Evolutionary conservation across 1,284 basidiomycete genomes (phyloP), one percentile per base, ranked within the genome.

Genomic region (Apiotrichum akiyoshidainum): DNA sequence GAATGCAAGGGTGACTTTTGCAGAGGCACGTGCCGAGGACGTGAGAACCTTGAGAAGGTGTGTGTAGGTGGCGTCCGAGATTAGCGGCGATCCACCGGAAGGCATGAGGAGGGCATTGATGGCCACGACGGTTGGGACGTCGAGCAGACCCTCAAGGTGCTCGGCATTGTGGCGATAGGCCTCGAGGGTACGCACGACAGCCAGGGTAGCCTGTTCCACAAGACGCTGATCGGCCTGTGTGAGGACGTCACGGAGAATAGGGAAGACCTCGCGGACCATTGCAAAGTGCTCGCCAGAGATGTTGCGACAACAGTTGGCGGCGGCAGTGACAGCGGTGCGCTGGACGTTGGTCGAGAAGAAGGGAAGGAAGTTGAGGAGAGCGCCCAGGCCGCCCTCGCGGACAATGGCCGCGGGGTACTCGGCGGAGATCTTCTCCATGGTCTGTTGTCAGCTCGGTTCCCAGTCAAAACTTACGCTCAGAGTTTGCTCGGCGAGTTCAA

Each of bases 291-390:
- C 93, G 46, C 86, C 75, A 8, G 90, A 87, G 52, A 95, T 84
- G 71, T 92, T 92, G 53, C 91, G 86, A 75, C 93, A 96, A 69
- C 94, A 97, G 69, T 96, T 96, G 35, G 93, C 88, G 6, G 92
- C 92, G 19, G 93, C 92, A 66, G 94, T 92, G n/a, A 97, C 82
- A 19, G 94, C 94, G 0, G 92, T 96, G 55, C 94, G 85, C 75
- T 97, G 94, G 10, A 96, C 92, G 48, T 92, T 90, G 65, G 93
- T 96, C 13, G 91, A 93, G 79, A 97, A 96, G 80, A 97, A 97
- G 73, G 96, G 93, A 64, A 97, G 86, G 78, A 89, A 96, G 73
- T 90, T 92, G 67, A 97, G 84, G 37, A 97, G 81, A 19, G 93
- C 93, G 22, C 88, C 85, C 19, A 97, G 83, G 42, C 94, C 94